phyloP scores from a whole-genome alignment of 1,284 basidiomycete species.

The Phlebopus sp. region DNA sequence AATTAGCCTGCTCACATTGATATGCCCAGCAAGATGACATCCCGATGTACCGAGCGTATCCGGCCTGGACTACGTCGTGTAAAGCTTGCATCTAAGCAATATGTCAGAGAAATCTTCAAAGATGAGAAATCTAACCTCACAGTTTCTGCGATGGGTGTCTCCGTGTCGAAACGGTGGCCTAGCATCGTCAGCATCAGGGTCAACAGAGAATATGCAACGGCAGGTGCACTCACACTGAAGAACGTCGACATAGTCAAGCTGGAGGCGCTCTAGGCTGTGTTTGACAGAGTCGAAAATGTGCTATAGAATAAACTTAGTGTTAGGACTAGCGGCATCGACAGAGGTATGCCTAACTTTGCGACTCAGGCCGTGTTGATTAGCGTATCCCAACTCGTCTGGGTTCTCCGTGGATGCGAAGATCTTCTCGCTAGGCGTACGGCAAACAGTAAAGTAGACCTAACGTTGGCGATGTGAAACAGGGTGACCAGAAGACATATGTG shows the following conservation, averaged over 20 bases:
- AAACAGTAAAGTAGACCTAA: constrained; percentile 35
- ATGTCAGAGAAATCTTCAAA: neutral
- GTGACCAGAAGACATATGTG: neutral
- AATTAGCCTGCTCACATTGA: constrained; percentile 22
- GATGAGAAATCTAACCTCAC: constrained; percentile 3
- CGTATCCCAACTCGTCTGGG: constrained; percentile 46
- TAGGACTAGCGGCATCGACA: neutral
- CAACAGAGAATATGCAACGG: neutral
- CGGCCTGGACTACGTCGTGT: constrained; percentile 48
- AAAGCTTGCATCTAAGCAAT: constrained; percentile 45
- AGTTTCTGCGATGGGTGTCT: constrained; percentile 21
- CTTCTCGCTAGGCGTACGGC: constrained; percentile 22
- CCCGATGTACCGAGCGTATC: constrained; percentile 53
- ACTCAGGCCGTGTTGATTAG: constrained; percentile 51
- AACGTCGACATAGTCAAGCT: constrained; percentile 67
- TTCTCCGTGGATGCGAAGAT: constrained; percentile 15
- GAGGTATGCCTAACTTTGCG: constrained; percentile 38
- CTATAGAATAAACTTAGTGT: constrained; percentile 28
- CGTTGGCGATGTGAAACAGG: constrained; percentile 2
- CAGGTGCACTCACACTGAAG: constrained; percentile 45
- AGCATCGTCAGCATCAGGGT: neutral
- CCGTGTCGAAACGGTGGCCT: constrained; percentile 20
- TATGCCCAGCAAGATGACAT: constrained; percentile 38
- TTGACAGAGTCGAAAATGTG: constrained; percentile 71
- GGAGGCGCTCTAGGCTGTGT: constrained; percentile 57